phyloP scores from a whole-genome alignment of 2,329 filamentous ascomycete genomes.

The Sphaerulina populicola region DNA sequence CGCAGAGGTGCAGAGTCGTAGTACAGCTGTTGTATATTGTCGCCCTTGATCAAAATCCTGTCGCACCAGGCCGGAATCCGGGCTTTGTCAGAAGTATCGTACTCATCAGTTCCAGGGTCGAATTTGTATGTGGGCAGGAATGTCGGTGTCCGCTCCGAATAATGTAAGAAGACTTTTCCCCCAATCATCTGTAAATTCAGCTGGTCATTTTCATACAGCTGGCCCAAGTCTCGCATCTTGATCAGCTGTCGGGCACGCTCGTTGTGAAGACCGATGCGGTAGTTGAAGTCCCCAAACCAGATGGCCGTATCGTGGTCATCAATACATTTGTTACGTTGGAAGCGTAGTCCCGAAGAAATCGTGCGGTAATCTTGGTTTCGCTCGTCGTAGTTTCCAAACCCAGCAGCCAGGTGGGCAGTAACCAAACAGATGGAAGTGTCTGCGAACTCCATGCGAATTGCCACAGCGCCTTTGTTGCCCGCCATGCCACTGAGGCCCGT shows the following conservation, averaged over 20 bases:
- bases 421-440: constrained; percentile 92
- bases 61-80: constrained; percentile 97
- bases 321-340: constrained; percentile 83
- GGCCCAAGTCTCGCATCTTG: constrained; percentile 62
- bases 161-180: constrained; percentile 79
- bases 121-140: constrained; percentile 96
- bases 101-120: constrained; percentile 76
- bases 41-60: constrained; percentile 77
- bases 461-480: constrained; percentile 95
- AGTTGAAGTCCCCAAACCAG: constrained; percentile 98
- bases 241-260: constrained; percentile 71
- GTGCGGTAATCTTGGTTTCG: constrained; percentile 87
- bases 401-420: constrained; percentile 90
- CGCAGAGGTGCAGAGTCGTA: constrained; percentile 75
- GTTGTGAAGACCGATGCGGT: constrained; percentile 77
- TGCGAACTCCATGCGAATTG: constrained; percentile 89
- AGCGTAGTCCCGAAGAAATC: constrained; percentile 77
- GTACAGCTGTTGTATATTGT: constrained; percentile 69
- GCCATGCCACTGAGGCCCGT: constrained; percentile 92
- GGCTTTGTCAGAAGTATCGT: constrained; percentile 90
- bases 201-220: constrained; percentile 85
- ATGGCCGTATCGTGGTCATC: constrained; percentile 86
- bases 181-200: constrained; percentile 95
- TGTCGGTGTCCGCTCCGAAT: constrained; percentile 77
- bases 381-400: constrained; percentile 94